Percentiles rank a stretch among this genome's conserved stretches.
phyloP scores from a whole-genome alignment of 176 grass and related monocot genomes.

The Oropetium thomaeum region DNA sequence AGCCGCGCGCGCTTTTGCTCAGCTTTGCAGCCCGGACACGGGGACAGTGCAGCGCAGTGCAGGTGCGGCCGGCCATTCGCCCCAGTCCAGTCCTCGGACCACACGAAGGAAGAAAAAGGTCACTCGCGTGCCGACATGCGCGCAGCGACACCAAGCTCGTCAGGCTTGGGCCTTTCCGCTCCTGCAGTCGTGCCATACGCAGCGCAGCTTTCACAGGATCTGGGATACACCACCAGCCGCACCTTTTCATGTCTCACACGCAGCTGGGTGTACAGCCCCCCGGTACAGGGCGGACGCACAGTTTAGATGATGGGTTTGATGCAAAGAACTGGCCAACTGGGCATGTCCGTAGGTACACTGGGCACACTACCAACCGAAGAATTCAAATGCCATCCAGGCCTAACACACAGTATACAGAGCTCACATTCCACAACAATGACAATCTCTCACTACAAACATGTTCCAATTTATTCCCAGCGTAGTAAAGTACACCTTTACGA shows the following conservation, averaged over 20 bases:
- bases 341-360: not conserved
- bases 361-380: not conserved
- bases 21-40: not conserved
- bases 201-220: constrained; percentile 5
- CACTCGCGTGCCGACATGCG: constrained; percentile 31
- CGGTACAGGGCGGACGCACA: no score
- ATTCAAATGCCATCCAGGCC: not conserved
- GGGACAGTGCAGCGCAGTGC: no score
- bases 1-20: constrained; percentile 20
- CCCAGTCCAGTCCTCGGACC: constrained; percentile 3
- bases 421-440: not conserved
- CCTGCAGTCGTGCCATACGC: not conserved
- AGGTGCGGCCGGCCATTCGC: not conserved
- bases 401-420: no score
- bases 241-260: not conserved
- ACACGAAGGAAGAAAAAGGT: not conserved
- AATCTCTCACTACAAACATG: not conserved
- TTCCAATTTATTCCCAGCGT: constrained; percentile 29
- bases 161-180: not conserved
- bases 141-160: not conserved
- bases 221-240: not conserved
- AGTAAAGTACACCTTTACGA: not conserved
- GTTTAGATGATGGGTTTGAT: no score
- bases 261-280: no score
- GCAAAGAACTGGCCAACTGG: no score